Evolutionary conservation across 768 basidiomycete species (phyloP).

Genomic region (Artomyces pyxidatus): DNA sequence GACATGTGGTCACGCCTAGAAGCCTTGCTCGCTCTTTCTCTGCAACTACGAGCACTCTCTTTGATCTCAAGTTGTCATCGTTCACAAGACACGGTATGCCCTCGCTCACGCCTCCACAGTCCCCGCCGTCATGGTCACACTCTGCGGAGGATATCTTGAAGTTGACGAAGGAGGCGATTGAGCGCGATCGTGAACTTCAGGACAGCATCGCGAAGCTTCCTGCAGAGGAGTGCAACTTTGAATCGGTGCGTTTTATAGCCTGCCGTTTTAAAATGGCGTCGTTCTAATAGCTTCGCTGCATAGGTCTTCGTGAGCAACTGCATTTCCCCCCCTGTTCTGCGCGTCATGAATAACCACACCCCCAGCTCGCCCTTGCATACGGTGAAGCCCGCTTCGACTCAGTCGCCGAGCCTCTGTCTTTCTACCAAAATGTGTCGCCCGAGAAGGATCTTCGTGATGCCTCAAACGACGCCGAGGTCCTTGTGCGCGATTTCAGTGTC

Average conservation of each 20-base stretch:
- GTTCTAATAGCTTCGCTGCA: constrained; percentile 1
- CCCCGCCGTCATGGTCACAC: constrained; percentile 60
- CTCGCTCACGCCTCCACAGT: constrained; percentile 54
- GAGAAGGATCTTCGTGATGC: constrained; percentile 75
- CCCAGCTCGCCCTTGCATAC: constrained; percentile 49
- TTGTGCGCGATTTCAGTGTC: constrained; percentile 61
- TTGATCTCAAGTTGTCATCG: constrained; percentile 5
- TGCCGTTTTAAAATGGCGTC: constrained; percentile 1
- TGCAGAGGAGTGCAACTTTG: constrained; percentile 51
- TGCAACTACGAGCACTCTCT: neutral
- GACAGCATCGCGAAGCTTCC: constrained; percentile 56
- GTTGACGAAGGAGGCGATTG: constrained; percentile 53
- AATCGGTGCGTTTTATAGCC: constrained; percentile 41
- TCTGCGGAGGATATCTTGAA: constrained; percentile 48
- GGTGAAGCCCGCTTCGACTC: constrained; percentile 48
- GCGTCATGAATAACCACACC: constrained; percentile 15
- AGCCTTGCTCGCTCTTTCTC: constrained; percentile 4
- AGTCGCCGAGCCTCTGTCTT: constrained; percentile 52
- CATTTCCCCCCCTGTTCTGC: constrained; percentile 5
- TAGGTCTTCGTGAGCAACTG: constrained; percentile 64
- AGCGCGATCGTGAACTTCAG: constrained; percentile 41
- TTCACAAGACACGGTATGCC: constrained; percentile 25
- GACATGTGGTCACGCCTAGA: neutral
- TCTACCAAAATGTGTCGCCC: constrained; percentile 79
- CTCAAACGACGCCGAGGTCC: constrained; percentile 64